These are phyloP conservation scores for Cordyceps militaris DNA, from an alignment of 2,329 filamentous ascomycete species.

Conservation along the genomic window DNA sequence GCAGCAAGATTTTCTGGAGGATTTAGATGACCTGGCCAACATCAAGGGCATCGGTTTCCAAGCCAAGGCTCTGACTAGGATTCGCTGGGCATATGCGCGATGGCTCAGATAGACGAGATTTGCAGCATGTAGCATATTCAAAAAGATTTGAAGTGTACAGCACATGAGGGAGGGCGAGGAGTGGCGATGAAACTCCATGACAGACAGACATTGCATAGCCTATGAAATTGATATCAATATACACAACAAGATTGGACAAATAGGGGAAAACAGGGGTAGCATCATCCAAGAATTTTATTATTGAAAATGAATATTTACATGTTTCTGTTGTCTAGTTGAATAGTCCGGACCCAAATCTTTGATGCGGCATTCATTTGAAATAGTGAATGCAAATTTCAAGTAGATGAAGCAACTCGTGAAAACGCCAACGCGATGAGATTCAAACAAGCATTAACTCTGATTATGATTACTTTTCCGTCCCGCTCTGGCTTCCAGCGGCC, in stretches of 20 bases:
- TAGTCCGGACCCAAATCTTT: not conserved
- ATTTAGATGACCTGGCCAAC: slow-evolving; percentile 79
- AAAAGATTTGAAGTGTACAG: not conserved
- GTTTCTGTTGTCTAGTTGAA: not conserved
- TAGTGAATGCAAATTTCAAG: not conserved
- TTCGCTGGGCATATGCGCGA: slow-evolving; percentile 82
- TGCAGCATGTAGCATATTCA: not conserved
- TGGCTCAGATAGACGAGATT: slow-evolving; percentile 47
- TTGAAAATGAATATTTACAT: not conserved
- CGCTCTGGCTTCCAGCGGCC: slow-evolving; percentile 21
- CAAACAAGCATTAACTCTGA: not conserved
- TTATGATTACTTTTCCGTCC: slow-evolving; percentile 19
- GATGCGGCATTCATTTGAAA: not conserved
- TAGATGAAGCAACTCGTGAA: not conserved
- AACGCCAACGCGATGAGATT: slow-evolving; percentile 4
- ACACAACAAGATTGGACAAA: not conserved
- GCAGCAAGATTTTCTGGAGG: slow-evolving; percentile 79
- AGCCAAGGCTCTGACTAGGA: slow-evolving; percentile 69
- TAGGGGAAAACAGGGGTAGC: not conserved
- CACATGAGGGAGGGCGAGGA: not conserved
- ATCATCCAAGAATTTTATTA: not conserved
- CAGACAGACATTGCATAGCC: slow-evolving; percentile 1
- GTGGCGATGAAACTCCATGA: not conserved
- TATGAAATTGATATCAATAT: not conserved
- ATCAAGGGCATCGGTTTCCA: slow-evolving; percentile 74